Conservation (phyloP, 2,329 filamentous ascomycete genomes). For the Aspergillus awamori region DNA sequence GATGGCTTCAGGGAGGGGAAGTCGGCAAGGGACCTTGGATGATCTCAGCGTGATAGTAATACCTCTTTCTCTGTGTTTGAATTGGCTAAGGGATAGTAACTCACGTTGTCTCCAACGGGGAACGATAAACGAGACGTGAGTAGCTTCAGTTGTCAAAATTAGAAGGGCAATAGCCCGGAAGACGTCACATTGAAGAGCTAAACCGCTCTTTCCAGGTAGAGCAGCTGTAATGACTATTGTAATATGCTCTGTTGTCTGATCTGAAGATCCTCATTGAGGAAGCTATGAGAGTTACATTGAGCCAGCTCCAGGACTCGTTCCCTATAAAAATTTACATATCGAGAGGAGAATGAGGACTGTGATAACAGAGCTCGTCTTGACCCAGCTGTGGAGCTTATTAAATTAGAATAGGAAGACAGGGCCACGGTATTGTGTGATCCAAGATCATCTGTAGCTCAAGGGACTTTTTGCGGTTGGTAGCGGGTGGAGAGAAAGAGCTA, state of each 20-base stretch:
- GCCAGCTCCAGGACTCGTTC: too few relatives aligned
- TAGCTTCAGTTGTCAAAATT: background rate
- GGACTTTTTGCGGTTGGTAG: too few relatives aligned
- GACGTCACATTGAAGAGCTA: background rate
- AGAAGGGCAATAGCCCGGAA: background rate
- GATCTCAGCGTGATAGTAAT: background rate
- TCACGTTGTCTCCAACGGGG: background rate
- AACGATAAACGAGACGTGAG: background rate
- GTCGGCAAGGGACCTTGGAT: background rate
- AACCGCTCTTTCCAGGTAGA: background rate
- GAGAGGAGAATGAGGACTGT: too few relatives aligned
- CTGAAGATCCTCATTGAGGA: background rate
- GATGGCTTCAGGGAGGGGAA: background rate
- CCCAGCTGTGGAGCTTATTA: too few relatives aligned
- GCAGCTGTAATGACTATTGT: background rate
- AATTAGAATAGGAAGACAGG: too few relatives aligned
- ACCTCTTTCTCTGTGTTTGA: background rate
- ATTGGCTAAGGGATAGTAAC: background rate
- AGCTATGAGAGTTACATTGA: too few relatives aligned
- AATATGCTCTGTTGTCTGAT: background rate
- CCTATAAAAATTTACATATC: too few relatives aligned
- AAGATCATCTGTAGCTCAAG: too few relatives aligned
- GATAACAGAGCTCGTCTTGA: too few relatives aligned
- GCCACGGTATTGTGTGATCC: too few relatives aligned
- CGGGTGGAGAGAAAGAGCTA: too few relatives aligned